Base-by-base conservation (phyloP, 148 eudicot species). In the Mesembryanthemum crystallinum region DNA sequence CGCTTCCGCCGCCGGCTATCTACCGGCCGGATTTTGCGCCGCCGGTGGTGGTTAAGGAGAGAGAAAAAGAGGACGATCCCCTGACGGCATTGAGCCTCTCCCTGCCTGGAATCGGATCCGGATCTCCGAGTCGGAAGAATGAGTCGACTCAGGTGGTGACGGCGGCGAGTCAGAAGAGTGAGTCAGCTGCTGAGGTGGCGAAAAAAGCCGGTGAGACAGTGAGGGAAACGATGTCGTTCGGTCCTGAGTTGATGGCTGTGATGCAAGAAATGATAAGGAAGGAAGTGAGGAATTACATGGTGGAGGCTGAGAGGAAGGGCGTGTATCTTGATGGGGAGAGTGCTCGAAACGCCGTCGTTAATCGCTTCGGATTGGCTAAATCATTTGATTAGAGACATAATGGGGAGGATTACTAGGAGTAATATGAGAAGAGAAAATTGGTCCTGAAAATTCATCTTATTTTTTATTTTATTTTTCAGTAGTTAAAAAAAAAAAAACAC, bases 231-330 rank as follows among this genome's bases (percentile, higher is more conserved):
- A 27, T 67, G 77, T 64, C 79, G 79, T 74, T 88, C 20, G 81
- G 87, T 5, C 80, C 83, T 0, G 91, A 91, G 58, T 59, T 88
- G 17, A 58, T 84, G 54, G 43, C 77, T 10, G 81, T 87, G 81
- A 77, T 91, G 87, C 87, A 82, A 67, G 89, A 83, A 61, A 82
- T 91, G 90, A 84, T 91, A 1, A 83, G 64, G 82, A 82, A 83
- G 37, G 96, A 91, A 35, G 91, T 91, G 37, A 83, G 84, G 77
- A 77, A 55, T 73, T 87, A 80, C 43, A 67, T 90, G 80, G 69
- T 73, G n/a, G 89, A 77, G 21, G 51, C 69, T 24, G 77, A 70
- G n/a, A 62, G 54, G 23, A 76, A 76, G 23, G 80, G 66, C 1
- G 51, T 64, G 25, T 73, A 32, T 64, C 12, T 55, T 20, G 69